phyloP scores from a whole-genome alignment of 176 grass and related monocot species.

The Cocos nucifera region DNA sequence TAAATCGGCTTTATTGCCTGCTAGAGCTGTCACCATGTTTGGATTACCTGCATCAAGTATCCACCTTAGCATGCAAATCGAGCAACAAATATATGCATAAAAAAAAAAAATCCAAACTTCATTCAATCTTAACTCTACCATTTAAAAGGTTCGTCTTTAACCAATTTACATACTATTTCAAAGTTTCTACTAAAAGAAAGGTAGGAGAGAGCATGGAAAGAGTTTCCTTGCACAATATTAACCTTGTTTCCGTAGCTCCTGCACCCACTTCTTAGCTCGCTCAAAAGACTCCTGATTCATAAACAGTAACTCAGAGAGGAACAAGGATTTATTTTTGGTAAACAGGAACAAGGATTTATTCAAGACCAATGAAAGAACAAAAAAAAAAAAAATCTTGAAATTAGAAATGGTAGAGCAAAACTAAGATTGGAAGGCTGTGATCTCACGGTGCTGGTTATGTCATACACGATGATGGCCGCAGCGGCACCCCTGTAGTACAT shows the following conservation, averaged over 20 bases:
- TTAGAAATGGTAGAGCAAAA: no score
- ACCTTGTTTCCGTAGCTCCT: constrained; percentile 63
- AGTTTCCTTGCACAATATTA: no score
- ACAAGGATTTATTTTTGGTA: not conserved
- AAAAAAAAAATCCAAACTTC: no score
- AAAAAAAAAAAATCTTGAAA: not conserved
- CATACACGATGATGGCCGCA: constrained; percentile 65
- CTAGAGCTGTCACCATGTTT: constrained; percentile 55
- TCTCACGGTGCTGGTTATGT: constrained; percentile 48
- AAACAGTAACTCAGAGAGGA: not conserved
- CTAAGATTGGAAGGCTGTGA: no score
- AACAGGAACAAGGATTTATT: not conserved
- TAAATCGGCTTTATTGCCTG: constrained; percentile 68
- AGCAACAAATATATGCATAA: no score
- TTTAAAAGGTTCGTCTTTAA: no score
- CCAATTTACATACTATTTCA: no score
- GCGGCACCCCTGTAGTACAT: constrained; percentile 80
- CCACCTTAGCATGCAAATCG: no score
- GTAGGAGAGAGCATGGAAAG: not conserved
- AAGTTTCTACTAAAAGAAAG: no score
- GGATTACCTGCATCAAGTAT: constrained; percentile 37
- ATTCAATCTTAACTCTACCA: no score
- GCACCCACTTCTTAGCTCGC: constrained; percentile 47
- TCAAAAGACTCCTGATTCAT: constrained; percentile 39
- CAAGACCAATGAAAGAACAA: not conserved